Percentiles rank a stretch among this genome's conserved stretches.
Evolutionary conservation across 768 basidiomycete genomes (phyloP).

Genomic region (Termitomyces sp.): DNA sequence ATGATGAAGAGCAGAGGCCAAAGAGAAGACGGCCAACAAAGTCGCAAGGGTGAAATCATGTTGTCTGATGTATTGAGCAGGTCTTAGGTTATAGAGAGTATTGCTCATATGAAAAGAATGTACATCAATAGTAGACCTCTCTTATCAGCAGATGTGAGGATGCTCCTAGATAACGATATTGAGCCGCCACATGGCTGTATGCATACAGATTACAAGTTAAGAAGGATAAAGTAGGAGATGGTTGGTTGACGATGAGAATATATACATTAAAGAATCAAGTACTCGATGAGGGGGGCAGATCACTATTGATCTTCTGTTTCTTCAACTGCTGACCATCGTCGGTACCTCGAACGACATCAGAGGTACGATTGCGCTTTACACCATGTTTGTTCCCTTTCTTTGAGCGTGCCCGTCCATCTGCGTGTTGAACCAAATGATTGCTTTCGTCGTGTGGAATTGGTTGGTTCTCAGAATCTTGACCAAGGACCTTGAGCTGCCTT

Average conservation of each 20-base stretch:
- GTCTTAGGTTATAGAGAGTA: no score
- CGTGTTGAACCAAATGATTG: not conserved
- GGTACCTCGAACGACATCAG: conserved; percentile 18
- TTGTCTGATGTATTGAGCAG: not conserved
- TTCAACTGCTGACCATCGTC: conserved; percentile 29
- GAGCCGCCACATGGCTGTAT: not conserved
- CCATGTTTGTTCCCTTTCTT: conserved; percentile 21
- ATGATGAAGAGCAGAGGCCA: conserved; percentile 24
- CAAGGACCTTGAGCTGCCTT: not conserved
- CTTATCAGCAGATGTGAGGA: not conserved
- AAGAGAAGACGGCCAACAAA: conserved; percentile 25
- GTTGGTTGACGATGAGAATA: not conserved
- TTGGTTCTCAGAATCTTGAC: not conserved
- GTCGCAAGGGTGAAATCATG: not conserved
- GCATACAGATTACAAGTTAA: not conserved
- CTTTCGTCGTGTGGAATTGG: not conserved
- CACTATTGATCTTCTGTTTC: conserved; percentile 22
- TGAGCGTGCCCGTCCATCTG: not conserved
- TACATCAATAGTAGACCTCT: no score
- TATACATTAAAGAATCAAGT: not conserved
- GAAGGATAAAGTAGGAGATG: not conserved
- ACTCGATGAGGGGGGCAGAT: not conserved
- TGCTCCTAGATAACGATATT: not conserved
- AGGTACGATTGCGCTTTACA: conserved; percentile 30
- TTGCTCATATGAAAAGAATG: not conserved